Conservation (phyloP, 768 basidiomycete genomes). For the Amanita pallidorosea region DNA sequence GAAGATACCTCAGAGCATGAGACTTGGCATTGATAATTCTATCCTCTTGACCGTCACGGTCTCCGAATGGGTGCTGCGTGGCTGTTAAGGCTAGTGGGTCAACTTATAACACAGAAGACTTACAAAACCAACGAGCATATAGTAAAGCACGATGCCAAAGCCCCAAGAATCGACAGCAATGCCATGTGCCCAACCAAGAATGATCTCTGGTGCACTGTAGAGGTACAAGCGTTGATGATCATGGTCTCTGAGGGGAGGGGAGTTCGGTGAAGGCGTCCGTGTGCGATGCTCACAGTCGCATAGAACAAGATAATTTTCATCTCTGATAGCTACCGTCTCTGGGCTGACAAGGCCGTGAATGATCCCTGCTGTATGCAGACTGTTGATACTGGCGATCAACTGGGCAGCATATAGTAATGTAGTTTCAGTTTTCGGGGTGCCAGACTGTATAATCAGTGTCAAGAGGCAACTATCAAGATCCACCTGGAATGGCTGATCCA, state of each 20-base stretch:
- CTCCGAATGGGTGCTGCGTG: slow-evolving; percentile 31
- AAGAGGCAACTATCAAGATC: neutral
- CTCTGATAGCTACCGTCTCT: slow-evolving; percentile 30
- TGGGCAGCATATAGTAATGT: slow-evolving; percentile 6
- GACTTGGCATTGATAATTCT: slow-evolving; percentile 11
- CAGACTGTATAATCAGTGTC: neutral
- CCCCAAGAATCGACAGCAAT: slow-evolving; percentile 48
- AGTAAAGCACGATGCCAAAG: slow-evolving; percentile 41
- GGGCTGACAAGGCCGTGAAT: slow-evolving; percentile 37
- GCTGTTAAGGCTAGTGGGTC: neutral
- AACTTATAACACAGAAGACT: slow-evolving; percentile 9
- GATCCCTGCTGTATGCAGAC: slow-evolving; percentile 34
- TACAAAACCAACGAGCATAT: slow-evolving; percentile 38
- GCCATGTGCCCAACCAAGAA: slow-evolving; percentile 46
- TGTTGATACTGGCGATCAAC: slow-evolving; percentile 23
- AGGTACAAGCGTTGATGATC: slow-evolving; percentile 14
- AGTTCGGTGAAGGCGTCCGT: slow-evolving; percentile 16
- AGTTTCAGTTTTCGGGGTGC: neutral
- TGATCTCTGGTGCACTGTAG: slow-evolving; percentile 39
- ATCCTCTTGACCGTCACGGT: slow-evolving; percentile 9
- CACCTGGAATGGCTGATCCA: neutral
- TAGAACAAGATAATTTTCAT: slow-evolving; percentile 35
- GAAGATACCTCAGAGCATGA: slow-evolving; percentile 12
- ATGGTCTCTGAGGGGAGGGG: neutral
- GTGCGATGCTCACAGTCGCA: slow-evolving; percentile 23